Conservation (phyloP, 179 eudicot species). For the Vitellaria paradoxa region DNA sequence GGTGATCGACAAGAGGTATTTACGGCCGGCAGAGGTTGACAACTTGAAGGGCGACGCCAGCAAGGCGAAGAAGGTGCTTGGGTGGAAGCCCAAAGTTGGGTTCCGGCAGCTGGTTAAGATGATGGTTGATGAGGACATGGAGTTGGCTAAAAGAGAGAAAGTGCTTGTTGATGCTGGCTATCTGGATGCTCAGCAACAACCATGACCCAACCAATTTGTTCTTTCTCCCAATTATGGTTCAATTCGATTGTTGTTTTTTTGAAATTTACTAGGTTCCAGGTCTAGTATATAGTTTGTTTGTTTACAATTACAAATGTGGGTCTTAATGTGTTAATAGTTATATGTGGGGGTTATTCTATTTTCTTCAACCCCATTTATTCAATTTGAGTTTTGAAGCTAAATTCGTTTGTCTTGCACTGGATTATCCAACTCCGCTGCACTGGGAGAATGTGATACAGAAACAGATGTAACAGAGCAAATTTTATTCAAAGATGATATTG, state of each 20-base stretch:
- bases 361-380: slow-evolving; percentile 1
- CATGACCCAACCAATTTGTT: slow-evolving; percentile 24
- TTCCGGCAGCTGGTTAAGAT: slow-evolving; percentile 92
- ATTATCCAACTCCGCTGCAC: not conserved
- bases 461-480: not conserved
- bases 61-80: slow-evolving; percentile 74
- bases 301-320: not conserved
- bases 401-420: too few species aligned
- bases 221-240: slow-evolving; percentile 10
- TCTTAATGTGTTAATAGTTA: not conserved
- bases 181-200: slow-evolving; percentile 80
- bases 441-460: not conserved
- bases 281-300: not conserved
- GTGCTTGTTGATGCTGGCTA: slow-evolving; percentile 75
- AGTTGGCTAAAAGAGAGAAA: slow-evolving; percentile 87
- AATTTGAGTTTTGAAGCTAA: not conserved
- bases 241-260: not conserved
- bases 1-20: slow-evolving; percentile 82
- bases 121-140: slow-evolving; percentile 96
- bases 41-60: slow-evolving; percentile 86
- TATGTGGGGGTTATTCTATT: not conserved
- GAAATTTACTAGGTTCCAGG: not conserved
- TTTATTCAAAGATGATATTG: not conserved
- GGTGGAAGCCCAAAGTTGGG: slow-evolving; percentile 89
- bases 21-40: slow-evolving; percentile 94